These are phyloP conservation scores for Plenodomus tracheiphilus DNA, from an alignment of 2,329 filamentous ascomycete genomes.

Conservation along the genomic window DNA sequence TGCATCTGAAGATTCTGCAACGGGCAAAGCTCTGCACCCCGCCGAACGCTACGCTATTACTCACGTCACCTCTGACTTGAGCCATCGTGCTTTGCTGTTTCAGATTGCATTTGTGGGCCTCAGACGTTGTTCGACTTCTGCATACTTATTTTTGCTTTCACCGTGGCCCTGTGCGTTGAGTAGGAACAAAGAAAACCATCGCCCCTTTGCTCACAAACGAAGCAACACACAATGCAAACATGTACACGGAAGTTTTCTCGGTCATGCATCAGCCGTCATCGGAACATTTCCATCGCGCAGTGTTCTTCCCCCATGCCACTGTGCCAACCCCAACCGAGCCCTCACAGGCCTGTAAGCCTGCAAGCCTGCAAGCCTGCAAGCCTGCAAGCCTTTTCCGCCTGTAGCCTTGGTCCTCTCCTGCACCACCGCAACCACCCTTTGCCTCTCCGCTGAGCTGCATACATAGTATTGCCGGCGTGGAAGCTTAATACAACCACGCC, in stretches of 20 bases:
- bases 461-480: slow-evolving; percentile 23
- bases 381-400: slow-evolving; percentile 25
- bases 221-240: no score
- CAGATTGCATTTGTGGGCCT: not conserved
- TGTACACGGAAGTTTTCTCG: not conserved
- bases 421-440: slow-evolving; percentile 1
- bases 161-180: not conserved
- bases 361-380: slow-evolving; percentile 21
- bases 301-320: not conserved
- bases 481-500: slow-evolving; percentile 32
- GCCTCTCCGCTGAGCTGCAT: not conserved
- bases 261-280: slow-evolving; percentile 2
- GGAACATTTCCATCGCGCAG: slow-evolving; percentile 16
- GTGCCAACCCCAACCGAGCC: slow-evolving; percentile 8
- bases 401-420: slow-evolving; percentile 23
- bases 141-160: not conserved
- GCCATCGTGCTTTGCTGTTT: not conserved
- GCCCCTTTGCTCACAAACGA: no score
- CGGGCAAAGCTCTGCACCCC: slow-evolving; percentile 21
- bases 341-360: slow-evolving; percentile 17
- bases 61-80: not conserved
- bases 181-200: not conserved
- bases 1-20: slow-evolving; percentile 24
- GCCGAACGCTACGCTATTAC: slow-evolving; percentile 14
- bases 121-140: not conserved